phyloP scores from a whole-genome alignment of 148 eudicot genomes.

The Polygonum maritimum region DNA sequence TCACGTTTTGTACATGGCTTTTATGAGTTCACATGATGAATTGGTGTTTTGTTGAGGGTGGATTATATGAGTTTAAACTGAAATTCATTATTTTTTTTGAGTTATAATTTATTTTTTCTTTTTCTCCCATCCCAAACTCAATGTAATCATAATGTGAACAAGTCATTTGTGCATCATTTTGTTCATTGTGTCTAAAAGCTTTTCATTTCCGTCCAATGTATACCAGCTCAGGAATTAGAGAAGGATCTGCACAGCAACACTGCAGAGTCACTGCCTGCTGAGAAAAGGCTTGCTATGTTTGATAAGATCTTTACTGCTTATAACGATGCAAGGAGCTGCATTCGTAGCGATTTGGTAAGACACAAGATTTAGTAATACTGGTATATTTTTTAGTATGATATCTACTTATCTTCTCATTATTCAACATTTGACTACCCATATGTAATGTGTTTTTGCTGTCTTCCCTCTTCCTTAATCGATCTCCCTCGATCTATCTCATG shows the following conservation, averaged over 20 bases:
- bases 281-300: slow-evolving; percentile 65
- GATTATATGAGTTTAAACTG: neutral
- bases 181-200: neutral
- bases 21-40: neutral
- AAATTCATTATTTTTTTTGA: neutral
- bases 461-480: neutral
- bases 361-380: neutral
- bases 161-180: neutral
- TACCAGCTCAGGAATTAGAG: slow-evolving; percentile 94
- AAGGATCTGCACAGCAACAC: slow-evolving; percentile 67
- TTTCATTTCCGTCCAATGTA: neutral
- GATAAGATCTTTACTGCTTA: slow-evolving; percentile 82
- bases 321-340: slow-evolving; percentile 80
- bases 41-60: neutral
- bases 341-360: slow-evolving; percentile 79
- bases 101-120: neutral
- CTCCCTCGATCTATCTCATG: neutral
- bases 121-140: neutral
- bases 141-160: neutral
- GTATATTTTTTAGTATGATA: neutral
- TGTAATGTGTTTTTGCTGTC: neutral
- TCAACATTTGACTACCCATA: neutral
- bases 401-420: neutral
- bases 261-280: slow-evolving; percentile 62
- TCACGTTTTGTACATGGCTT: neutral